Conservation (phyloP, 768 basidiomycete species). For the Leccinum sublutescens region DNA sequence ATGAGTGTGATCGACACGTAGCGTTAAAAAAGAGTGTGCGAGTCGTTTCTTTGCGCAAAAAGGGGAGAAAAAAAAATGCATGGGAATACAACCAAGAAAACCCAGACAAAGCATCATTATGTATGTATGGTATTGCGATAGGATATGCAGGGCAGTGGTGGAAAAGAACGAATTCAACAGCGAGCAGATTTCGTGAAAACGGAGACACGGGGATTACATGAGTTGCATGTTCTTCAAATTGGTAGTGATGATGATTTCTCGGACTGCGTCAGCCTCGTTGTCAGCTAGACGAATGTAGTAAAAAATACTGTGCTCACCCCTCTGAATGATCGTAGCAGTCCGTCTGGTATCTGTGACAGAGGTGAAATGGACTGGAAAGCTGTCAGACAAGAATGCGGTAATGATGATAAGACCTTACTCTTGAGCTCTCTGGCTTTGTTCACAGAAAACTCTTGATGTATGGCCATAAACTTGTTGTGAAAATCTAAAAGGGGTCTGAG, state of each 20-base stretch:
- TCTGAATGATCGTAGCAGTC: constrained; percentile 71
- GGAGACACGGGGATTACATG: constrained; percentile 24
- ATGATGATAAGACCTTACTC: constrained; percentile 44
- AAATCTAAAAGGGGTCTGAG: constrained; percentile 51
- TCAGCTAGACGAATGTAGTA: not conserved
- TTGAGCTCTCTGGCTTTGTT: constrained; percentile 73
- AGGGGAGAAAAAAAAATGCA: not conserved
- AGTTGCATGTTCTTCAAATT: constrained; percentile 57
- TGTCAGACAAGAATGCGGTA: constrained; percentile 7
- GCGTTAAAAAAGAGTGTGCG: constrained; percentile 15
- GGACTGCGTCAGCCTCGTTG: constrained; percentile 40
- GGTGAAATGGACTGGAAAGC: constrained; percentile 64
- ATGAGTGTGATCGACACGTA: not conserved
- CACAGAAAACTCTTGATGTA: constrained; percentile 66
- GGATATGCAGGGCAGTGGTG: constrained; percentile 13
- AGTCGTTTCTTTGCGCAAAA: constrained; percentile 9
- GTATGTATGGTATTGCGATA: constrained; percentile 6
- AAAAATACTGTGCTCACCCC: constrained; percentile 46
- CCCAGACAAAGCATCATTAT: constrained; percentile 5
- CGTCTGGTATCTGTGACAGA: constrained; percentile 78
- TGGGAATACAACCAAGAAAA: constrained; percentile 17
- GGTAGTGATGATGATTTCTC: constrained; percentile 66
- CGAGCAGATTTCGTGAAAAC: constrained; percentile 1
- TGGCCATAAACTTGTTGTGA: constrained; percentile 63
- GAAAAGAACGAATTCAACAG: constrained; percentile 9